Percentiles rank a stretch among this genome's conserved stretches.
These are phyloP conservation scores for Talaromyces sp. DNA, from an alignment of 2,329 filamentous ascomycete species.

Conservation along the genomic window DNA sequence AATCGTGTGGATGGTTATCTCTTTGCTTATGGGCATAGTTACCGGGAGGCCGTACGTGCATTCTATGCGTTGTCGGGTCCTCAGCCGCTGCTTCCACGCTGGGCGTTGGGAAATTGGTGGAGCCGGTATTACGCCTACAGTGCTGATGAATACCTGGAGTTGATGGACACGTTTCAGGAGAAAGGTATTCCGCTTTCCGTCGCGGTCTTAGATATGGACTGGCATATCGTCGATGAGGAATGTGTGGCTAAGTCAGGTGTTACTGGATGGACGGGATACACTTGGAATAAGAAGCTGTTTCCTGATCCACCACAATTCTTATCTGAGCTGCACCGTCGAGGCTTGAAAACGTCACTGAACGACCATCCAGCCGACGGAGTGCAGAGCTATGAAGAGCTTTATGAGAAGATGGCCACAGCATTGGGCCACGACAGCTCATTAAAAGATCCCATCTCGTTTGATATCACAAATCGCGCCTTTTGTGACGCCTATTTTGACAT, in stretches of 20 bases:
- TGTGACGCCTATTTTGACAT: conserved; percentile 59
- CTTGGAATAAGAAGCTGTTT: conserved; percentile 59
- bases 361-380: conserved; percentile 62
- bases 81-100: conserved; percentile 56
- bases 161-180: conserved; percentile 56
- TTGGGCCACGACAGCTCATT: conserved; percentile 51
- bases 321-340: conserved; percentile 50
- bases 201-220: conserved; percentile 65
- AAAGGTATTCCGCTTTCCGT: conserved; percentile 57
- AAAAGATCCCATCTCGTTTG: conserved; percentile 54
- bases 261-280: conserved; percentile 61
- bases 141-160: conserved; percentile 53
- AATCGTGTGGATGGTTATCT: conserved; percentile 56
- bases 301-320: conserved; percentile 55
- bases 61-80: conserved; percentile 56
- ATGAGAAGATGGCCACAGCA: conserved; percentile 53
- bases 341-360: conserved; percentile 57
- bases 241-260: conserved; percentile 33
- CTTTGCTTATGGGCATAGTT: conserved; percentile 59
- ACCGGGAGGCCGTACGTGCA: conserved; percentile 52
- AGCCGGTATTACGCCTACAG: conserved; percentile 60
- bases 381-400: conserved; percentile 55
- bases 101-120: conserved; percentile 65
- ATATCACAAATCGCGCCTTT: conserved; percentile 54
- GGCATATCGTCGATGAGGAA: conserved; percentile 56